Evolutionary conservation across 495 filamentous ascomycete species (phyloP), one percentile per base, ranked within the genome.

Genomic region (Daldinia caldariorum): DNA sequence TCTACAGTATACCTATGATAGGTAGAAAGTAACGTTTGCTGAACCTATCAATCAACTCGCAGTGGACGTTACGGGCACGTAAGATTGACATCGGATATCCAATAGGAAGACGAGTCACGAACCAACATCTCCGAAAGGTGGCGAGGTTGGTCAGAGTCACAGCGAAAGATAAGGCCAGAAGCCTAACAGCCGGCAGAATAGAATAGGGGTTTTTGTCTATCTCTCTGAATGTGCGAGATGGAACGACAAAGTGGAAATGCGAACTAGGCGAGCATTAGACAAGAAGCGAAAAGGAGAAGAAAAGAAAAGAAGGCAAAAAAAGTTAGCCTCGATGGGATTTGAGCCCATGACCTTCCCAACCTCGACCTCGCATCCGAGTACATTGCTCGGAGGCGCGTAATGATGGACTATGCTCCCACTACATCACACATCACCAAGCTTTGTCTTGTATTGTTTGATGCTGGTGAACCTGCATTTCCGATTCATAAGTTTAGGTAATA

Each of bases 341-440:
- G 8, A 47, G 20, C 43, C 6, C 43, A 47, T 47, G 16, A 47
- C 43, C 43, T 47, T 47, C 31, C 49, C 49, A 53, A 31, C 49
- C 49, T 53, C 43, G 43, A 47, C 43, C 8, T 47, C 43, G 20
- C 43, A 47, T 47, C 16, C 8, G 6, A 47, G 43, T 47, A 20
- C 43, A 6, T 47, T 47, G 6, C 43, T 47, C 16, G 18, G 43
- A 47, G 20, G 43, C 43, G 26, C 49, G 26, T 51, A 51, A 51
- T 51, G 49, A 51, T 51, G 49, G 22, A 51, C 0, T 51, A 6
- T 51, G 13, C 49, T 51, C 22, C 26, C 47, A 31, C 20, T 51
- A 14, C 26, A 51, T n/a, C n/a, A 20, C 20, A 29, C 26, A 51
- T 20, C 20, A 51, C 20, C 47, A 31, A 9, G 47, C 47, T 51